Percentiles rank a stretch among this genome's conserved stretches.
phyloP scores from a whole-genome alignment of 2,329 filamentous ascomycete species.

The Clarireedia paspali region DNA sequence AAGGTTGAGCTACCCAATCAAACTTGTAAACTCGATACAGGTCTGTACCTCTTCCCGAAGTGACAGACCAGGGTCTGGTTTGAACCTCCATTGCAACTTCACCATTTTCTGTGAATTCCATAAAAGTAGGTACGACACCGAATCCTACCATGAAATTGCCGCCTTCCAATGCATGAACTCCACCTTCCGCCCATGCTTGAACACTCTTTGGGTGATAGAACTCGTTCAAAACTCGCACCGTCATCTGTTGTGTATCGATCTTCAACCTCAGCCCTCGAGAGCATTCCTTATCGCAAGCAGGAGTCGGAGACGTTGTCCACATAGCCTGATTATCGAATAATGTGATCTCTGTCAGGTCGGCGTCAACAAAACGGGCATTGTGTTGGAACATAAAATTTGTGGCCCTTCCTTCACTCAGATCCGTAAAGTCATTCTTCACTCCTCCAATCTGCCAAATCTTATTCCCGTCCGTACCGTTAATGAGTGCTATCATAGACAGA shows the following conservation, averaged over 20 bases:
- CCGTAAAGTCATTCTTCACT: constrained; percentile 35
- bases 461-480: constrained; percentile 36
- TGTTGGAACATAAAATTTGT: constrained; percentile 43
- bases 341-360: constrained; percentile 22
- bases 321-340: constrained; percentile 28
- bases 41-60: constrained; percentile 17
- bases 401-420: constrained; percentile 28
- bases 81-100: constrained; percentile 36
- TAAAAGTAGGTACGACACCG: constrained; percentile 41
- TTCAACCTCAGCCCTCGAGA: constrained; percentile 32
- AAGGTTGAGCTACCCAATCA: constrained; percentile 24
- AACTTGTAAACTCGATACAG: constrained; percentile 25
- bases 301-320: constrained; percentile 8
- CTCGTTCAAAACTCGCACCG: constrained; percentile 34
- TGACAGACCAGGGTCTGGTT: constrained; percentile 29
- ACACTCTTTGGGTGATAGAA: constrained; percentile 34
- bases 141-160: constrained; percentile 41
- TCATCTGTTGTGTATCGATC: constrained; percentile 35
- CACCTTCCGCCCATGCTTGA: constrained; percentile 36
- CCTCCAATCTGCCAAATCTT: constrained; percentile 42
- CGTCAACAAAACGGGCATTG: constrained; percentile 31
- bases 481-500: constrained; percentile 37
- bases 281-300: neutral
- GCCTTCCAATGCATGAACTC: constrained; percentile 36
- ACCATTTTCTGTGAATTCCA: constrained; percentile 37